Percentiles rank a stretch among this genome's conserved stretches.
Evolutionary conservation across 768 basidiomycete genomes (phyloP).

Genomic region (Mycena indigotica): DNA sequence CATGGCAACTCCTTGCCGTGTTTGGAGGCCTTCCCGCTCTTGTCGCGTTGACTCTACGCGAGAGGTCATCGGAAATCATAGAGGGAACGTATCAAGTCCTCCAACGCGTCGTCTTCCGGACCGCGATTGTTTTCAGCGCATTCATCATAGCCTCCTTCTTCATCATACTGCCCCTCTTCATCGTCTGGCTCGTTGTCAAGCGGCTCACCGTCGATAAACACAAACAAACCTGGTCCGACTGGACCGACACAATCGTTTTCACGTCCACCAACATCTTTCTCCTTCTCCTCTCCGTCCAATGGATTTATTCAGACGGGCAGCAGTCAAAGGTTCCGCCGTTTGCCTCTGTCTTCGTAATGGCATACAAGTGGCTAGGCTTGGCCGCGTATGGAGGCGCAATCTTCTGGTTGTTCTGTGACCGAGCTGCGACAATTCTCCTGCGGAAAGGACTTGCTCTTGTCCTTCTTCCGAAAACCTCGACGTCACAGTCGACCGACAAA

Average conservation of each 20-base stretch:
- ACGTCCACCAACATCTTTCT: not conserved
- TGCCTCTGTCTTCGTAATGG: not conserved
- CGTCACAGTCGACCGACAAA: not conserved
- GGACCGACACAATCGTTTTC: not conserved
- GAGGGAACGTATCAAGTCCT: not conserved
- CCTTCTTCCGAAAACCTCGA: not conserved
- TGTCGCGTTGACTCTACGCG: not conserved
- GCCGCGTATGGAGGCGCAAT: not conserved
- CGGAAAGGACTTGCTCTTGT: not conserved
- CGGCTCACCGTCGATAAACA: conserved; percentile 5
- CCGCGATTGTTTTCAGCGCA: not conserved
- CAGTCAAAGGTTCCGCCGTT: not conserved
- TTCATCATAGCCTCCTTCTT: not conserved
- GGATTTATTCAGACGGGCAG: no score
- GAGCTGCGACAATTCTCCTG: not conserved
- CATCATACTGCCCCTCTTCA: not conserved
- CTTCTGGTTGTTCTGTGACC: not conserved
- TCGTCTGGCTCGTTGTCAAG: conserved; percentile 1
- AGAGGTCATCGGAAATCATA: not conserved
- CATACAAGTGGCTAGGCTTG: not conserved
- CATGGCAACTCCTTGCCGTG: not conserved
- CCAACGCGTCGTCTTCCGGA: not conserved
- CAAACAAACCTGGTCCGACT: not conserved
- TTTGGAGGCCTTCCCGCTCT: not conserved
- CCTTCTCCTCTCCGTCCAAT: not conserved